phyloP scores from a whole-genome alignment of 2,329 filamentous ascomycete genomes.

The Hypoxylon sp. region DNA sequence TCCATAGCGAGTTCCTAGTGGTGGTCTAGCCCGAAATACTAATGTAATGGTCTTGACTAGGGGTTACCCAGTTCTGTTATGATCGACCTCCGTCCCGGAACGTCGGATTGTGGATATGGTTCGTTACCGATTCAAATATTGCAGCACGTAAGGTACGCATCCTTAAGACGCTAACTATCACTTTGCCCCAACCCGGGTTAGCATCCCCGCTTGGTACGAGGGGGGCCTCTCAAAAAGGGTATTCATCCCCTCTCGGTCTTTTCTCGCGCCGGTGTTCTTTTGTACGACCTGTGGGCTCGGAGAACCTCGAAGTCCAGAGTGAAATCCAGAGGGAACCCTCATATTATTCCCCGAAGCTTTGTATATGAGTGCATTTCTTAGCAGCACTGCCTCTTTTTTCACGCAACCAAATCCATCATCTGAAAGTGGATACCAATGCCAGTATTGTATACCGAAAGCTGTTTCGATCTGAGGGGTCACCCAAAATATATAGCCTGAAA shows the following conservation, averaged over 20 bases:
- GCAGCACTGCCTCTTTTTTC: neutral
- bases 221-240: neutral
- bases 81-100: constrained; percentile 33
- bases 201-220: constrained; percentile 1
- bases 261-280: neutral
- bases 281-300: neutral
- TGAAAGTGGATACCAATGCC: neutral
- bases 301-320: neutral
- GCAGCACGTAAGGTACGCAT: constrained; percentile 28
- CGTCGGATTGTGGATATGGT: constrained; percentile 30
- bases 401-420: neutral
- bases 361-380: constrained; percentile 8
- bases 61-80: constrained; percentile 19
- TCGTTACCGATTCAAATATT: constrained; percentile 9
- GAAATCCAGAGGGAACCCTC: neutral
- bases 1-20: constrained; percentile 19
- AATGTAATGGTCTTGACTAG: constrained; percentile 22
- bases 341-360: neutral
- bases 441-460: neutral
- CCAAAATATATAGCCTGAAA: neutral
- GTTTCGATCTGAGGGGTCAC: neutral
- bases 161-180: constrained; percentile 14
- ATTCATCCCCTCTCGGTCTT: neutral
- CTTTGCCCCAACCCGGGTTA: constrained; percentile 10
- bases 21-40: constrained; percentile 20